phyloP scores from a whole-genome alignment of 768 basidiomycete species.

The Trametes cinnabarina region DNA sequence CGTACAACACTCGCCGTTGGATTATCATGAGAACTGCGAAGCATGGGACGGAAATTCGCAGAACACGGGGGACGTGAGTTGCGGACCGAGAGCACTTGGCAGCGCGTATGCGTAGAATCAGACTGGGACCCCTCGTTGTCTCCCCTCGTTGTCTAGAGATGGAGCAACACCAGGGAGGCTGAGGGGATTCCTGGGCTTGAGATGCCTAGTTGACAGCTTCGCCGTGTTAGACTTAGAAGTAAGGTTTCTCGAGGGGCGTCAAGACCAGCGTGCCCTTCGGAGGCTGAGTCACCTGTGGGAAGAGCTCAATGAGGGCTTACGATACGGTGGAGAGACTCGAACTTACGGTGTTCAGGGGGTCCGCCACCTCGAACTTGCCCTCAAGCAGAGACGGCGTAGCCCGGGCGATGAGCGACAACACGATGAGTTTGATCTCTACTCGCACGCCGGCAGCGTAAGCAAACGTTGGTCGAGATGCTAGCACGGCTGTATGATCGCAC shows the following conservation, averaged over 20 bases:
- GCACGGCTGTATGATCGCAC: constrained; percentile 16
- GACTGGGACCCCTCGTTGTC: too few species aligned
- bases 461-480: neutral
- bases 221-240: constrained; percentile 13
- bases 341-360: constrained; percentile 32
- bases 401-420: constrained; percentile 30
- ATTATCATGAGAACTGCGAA: neutral
- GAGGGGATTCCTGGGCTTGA: neutral
- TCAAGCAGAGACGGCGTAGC: constrained; percentile 32
- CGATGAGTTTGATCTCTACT: constrained; percentile 36
- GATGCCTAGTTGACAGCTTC: constrained; percentile 11
- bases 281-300: constrained; percentile 18
- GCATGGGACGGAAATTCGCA: too few species aligned
- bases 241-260: constrained; percentile 18
- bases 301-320: neutral
- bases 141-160: too few species aligned
- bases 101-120: neutral
- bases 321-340: neutral
- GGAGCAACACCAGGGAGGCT: neutral
- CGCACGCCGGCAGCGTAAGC: neutral
- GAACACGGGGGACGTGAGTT: too few species aligned
- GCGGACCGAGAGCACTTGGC: neutral
- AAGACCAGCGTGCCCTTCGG: constrained; percentile 23
- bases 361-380: constrained; percentile 31
- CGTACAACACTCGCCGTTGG: neutral